These are phyloP conservation scores for Gentiana macrophylla DNA, from an alignment of 257 asterid genomes.

Conservation along the genomic window DNA sequence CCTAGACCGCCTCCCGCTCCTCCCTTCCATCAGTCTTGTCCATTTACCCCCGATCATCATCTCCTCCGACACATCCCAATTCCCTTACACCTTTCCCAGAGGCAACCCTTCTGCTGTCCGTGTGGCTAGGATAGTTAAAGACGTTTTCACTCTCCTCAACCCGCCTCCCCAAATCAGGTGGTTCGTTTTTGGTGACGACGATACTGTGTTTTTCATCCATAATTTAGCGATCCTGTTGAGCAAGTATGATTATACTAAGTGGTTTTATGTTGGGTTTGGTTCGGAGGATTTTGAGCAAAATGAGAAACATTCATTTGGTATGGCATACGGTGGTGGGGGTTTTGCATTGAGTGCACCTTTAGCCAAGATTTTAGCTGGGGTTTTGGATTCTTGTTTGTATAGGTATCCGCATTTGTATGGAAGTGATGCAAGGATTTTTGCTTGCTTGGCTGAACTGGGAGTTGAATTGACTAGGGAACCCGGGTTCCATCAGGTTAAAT, in stretches of 20 bases:
- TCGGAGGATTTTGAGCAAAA: slow-evolving; percentile 59
- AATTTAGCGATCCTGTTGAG: slow-evolving; percentile 64
- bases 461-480: slow-evolving; percentile 61
- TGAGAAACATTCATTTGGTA: slow-evolving; percentile 38
- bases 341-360: slow-evolving; percentile 83
- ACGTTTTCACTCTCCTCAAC: slow-evolving; percentile 30
- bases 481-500: slow-evolving; percentile 83
- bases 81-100: slow-evolving; percentile 25
- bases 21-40: slow-evolving; percentile 9
- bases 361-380: slow-evolving; percentile 48
- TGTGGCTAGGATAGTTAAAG: slow-evolving; percentile 53
- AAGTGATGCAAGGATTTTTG: slow-evolving; percentile 60
- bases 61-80: slow-evolving; percentile 32
- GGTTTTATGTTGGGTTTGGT: slow-evolving; percentile 68
- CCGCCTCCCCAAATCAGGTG: slow-evolving; percentile 43
- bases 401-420: slow-evolving; percentile 66
- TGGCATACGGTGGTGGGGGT: slow-evolving; percentile 96
- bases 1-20: slow-evolving; percentile 30
- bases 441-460: slow-evolving; percentile 76
- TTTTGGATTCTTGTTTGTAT: slow-evolving; percentile 54
- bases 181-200: slow-evolving; percentile 91
- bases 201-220: slow-evolving; percentile 72
- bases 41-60: slow-evolving; percentile 32
- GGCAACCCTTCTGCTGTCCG: slow-evolving; percentile 47
- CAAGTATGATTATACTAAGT: slow-evolving; percentile 61